phyloP scores from a whole-genome alignment of 306 rosid genomes.

The Pueraria montana region DNA sequence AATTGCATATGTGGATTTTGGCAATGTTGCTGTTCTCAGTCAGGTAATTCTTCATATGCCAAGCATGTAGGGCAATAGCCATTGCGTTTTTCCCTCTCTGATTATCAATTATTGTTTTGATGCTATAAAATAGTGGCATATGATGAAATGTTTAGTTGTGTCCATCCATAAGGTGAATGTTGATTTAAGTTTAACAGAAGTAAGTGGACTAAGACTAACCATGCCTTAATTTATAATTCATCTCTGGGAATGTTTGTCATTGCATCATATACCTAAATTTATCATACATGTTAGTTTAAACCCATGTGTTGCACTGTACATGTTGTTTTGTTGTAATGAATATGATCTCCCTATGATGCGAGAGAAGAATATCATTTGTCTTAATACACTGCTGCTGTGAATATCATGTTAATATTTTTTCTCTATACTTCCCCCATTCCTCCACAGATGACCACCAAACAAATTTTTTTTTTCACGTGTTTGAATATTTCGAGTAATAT shows the following conservation, averaged over 20 bases:
- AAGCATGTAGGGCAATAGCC: constrained; percentile 9
- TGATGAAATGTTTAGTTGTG: constrained; percentile 25
- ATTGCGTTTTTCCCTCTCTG: constrained; percentile 4
- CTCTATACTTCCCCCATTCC: neutral
- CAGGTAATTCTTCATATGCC: constrained; percentile 68
- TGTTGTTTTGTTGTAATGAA: constrained; percentile 23
- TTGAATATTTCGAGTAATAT: constrained; percentile 12
- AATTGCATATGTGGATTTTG: constrained; percentile 98
- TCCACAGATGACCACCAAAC: constrained; percentile 5
- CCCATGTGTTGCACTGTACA: neutral
- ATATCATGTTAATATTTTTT: constrained; percentile 15
- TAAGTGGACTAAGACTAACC: constrained; percentile 5
- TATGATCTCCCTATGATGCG: constrained; percentile 24
- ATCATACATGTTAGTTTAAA: constrained; percentile 12
- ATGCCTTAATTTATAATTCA: neutral
- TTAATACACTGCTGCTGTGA: constrained; percentile 25
- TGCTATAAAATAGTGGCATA: constrained; percentile 18
- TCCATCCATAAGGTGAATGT: constrained; percentile 13
- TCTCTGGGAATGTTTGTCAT: constrained; percentile 10
- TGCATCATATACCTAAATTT: constrained; percentile 2
- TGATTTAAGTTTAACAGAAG: constrained; percentile 21
- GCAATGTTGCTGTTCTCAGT: constrained; percentile 99
- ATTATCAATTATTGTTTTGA: constrained; percentile 1
- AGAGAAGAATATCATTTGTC: constrained; percentile 24
- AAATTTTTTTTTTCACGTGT: neutral